Percentiles rank a stretch among this genome's conserved stretches.
Evolutionary conservation across 148 eudicot genomes (phyloP).

Genomic region (Chenopodium quinoa): DNA sequence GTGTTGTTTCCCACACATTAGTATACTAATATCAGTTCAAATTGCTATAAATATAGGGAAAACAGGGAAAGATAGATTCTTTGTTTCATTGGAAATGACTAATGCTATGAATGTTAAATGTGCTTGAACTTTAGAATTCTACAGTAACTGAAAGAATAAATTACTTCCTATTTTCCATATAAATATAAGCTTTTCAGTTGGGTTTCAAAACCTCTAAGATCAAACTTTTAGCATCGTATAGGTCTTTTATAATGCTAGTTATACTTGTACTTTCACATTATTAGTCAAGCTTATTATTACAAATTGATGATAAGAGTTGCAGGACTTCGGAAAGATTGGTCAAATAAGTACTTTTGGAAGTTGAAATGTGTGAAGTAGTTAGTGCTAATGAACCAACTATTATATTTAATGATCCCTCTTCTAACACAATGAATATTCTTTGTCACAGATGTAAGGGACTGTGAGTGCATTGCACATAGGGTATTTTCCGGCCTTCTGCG

Average conservation of each 20-base stretch:
- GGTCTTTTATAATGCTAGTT: neutral
- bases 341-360: neutral
- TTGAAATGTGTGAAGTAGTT: neutral
- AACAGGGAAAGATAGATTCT: neutral
- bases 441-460: conserved; percentile 51
- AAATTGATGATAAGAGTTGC: neutral
- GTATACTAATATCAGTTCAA: neutral
- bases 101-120: neutral
- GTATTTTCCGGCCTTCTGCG: conserved; percentile 62
- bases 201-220: neutral
- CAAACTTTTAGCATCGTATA: neutral
- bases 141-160: neutral
- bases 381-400: neutral
- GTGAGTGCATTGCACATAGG: conserved; percentile 67
- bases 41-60: neutral
- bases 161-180: neutral
- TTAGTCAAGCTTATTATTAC: neutral
- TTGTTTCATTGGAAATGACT: neutral
- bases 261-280: neutral
- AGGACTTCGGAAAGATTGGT: neutral
- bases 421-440: conserved; percentile 21
- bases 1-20: neutral
- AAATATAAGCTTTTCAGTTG: neutral
- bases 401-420: neutral
- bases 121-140: neutral